Evolutionary conservation across 148 eudicot species (phyloP).

Genomic region (Rhododendron ferrugineum): DNA sequence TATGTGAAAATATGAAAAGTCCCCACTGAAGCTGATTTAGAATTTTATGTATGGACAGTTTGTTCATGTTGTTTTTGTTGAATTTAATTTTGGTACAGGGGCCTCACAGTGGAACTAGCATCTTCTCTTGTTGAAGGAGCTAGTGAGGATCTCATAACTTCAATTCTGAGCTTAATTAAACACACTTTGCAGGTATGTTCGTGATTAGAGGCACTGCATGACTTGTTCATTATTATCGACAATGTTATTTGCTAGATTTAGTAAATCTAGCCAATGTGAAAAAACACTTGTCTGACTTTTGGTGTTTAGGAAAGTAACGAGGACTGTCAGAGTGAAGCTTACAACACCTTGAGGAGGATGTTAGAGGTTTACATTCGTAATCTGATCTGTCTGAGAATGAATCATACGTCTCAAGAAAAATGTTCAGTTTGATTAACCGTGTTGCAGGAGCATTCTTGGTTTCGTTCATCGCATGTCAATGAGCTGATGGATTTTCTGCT

Average conservation of each 20-base stretch:
- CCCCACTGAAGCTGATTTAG: background rate
- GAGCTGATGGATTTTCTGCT: conserved; percentile 61
- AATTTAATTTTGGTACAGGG: conserved; percentile 34
- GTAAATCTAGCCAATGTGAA: background rate
- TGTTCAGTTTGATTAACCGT: background rate
- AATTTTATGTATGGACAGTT: too few relatives aligned
- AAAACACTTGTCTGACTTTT: background rate
- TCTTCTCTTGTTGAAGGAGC: conserved; percentile 67
- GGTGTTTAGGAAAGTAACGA: conserved; percentile 46
- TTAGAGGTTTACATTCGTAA: conserved; percentile 49
- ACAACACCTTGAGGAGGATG: conserved; percentile 57
- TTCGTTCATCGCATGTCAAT: conserved; percentile 55
- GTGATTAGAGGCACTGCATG: background rate
- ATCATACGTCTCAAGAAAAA: background rate
- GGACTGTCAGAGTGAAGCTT: conserved; percentile 49
- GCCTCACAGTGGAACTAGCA: conserved; percentile 61
- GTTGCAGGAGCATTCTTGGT: conserved; percentile 66
- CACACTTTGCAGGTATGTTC: conserved; percentile 60
- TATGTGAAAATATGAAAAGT: background rate
- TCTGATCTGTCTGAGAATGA: background rate
- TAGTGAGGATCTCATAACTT: conserved; percentile 51
- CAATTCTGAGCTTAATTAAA: conserved; percentile 47
- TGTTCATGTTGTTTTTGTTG: background rate
- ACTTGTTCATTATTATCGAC: background rate
- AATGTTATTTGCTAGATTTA: background rate